Evolutionary conservation across 139 green algal genomes (phyloP).

Genomic region (Micractinium sp.): DNA sequence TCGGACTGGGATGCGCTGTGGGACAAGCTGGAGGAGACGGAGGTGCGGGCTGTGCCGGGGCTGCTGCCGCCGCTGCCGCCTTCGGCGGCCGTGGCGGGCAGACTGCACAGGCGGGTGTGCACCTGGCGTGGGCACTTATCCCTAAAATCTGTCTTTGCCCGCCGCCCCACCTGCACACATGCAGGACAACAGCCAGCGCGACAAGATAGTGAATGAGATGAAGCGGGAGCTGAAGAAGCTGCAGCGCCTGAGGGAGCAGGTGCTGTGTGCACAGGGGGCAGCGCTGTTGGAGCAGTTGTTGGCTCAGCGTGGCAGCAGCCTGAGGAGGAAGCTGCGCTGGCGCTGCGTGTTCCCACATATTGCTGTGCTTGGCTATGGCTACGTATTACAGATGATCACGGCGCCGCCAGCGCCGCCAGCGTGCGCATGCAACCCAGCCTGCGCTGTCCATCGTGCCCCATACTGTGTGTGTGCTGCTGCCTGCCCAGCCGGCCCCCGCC

Average conservation of each 20-base stretch:
- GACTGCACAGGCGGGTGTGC: too few relatives aligned
- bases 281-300: too few relatives aligned
- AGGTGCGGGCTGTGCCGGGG: not conserved
- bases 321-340: not conserved
- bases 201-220: slow-evolving; percentile 41
- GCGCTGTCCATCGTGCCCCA: not conserved
- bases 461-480: not conserved
- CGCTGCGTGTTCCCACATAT: not conserved
- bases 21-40: slow-evolving; percentile 74
- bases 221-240: slow-evolving; percentile 55
- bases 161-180: not conserved
- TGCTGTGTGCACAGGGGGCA: too few relatives aligned
- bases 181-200: slow-evolving; percentile 27
- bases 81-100: not conserved
- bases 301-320: not conserved
- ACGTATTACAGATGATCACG: not conserved
- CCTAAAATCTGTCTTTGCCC: not conserved
- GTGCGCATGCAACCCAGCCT: not conserved
- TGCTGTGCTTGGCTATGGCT: not conserved
- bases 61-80: not conserved
- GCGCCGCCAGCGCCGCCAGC: too few relatives aligned
- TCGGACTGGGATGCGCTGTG: slow-evolving; percentile 92
- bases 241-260: slow-evolving; percentile 44
- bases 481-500: not conserved
- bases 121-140: not conserved